Percentiles rank a stretch among this genome's conserved stretches.
Conservation (phyloP, 805 yeast genomes). For the Nakazawaea sp. region DNA sequence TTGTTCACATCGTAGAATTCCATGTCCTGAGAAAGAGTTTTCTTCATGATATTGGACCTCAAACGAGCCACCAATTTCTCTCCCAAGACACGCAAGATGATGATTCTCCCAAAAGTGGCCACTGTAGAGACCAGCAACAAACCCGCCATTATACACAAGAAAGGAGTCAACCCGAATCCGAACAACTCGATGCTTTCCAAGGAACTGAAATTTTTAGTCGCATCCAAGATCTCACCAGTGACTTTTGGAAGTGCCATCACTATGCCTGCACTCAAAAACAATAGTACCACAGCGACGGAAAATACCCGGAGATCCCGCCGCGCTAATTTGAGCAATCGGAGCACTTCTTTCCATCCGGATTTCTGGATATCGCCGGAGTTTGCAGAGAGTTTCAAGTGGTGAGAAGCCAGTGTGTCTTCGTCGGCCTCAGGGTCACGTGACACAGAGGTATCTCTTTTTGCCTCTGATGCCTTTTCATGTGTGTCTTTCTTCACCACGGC, state of each 20-base stretch:
- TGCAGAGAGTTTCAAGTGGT: slow-evolving; percentile 16
- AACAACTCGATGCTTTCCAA: slow-evolving; percentile 27
- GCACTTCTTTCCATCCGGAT: slow-evolving; percentile 29
- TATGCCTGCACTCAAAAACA: slow-evolving; percentile 39
- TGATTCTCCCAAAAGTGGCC: slow-evolving; percentile 75
- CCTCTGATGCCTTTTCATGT: too few species aligned
- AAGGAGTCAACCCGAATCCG: slow-evolving; percentile 58
- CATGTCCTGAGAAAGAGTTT: slow-evolving; percentile 78
- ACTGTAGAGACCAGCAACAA: slow-evolving; percentile 66
- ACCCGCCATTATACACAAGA: slow-evolving; percentile 53
- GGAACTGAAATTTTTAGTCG: slow-evolving; percentile 28
- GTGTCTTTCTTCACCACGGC: too few species aligned
- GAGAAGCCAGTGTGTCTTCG: too few species aligned
- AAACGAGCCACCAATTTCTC: slow-evolving; percentile 83
- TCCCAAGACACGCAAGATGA: slow-evolving; percentile 71
- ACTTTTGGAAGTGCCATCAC: slow-evolving; percentile 49
- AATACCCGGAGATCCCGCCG: slow-evolving; percentile 38
- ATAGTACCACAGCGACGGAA: slow-evolving; percentile 32
- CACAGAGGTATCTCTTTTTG: too few species aligned
- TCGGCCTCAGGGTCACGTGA: too few species aligned
- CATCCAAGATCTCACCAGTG: slow-evolving; percentile 49
- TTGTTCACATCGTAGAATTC: slow-evolving; percentile 84
- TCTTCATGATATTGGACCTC: slow-evolving; percentile 71
- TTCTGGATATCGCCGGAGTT: slow-evolving; percentile 23
- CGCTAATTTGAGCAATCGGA: slow-evolving; percentile 34